Conservation (phyloP, 306 rosid species). For the Begonia peltatifolia region DNA sequence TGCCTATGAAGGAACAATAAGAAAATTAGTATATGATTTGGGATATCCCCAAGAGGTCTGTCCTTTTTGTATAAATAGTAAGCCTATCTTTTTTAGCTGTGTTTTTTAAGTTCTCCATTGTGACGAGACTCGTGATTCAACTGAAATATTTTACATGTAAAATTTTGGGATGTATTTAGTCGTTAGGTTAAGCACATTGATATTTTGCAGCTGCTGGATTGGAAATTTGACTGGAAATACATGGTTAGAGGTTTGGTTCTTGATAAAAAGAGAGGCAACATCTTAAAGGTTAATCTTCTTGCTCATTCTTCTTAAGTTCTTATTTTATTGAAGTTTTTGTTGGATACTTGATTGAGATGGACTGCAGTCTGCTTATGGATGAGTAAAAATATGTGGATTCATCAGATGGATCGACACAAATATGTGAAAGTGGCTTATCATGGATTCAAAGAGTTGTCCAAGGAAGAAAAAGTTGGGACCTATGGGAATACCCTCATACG, state of each 20-base stretch:
- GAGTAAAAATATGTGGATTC: slow-evolving; percentile 10
- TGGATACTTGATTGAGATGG: slow-evolving; percentile 4
- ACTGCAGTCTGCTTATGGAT: background rate
- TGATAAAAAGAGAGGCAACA: slow-evolving; percentile 93
- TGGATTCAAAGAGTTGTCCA: slow-evolving; percentile 81
- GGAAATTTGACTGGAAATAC: slow-evolving; percentile 88
- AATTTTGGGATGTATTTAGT: slow-evolving; percentile 1
- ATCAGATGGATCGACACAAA: slow-evolving; percentile 98
- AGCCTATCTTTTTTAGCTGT: no score
- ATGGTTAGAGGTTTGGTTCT: slow-evolving; percentile 99
- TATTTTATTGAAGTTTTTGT: background rate
- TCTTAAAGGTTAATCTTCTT: slow-evolving; percentile 65
- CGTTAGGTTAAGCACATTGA: slow-evolving; percentile 13
- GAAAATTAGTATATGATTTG: slow-evolving; percentile 71
- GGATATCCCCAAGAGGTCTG: slow-evolving; percentile 83
- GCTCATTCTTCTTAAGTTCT: background rate
- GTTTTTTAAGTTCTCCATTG: no score
- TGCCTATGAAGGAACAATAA: slow-evolving; percentile 86
- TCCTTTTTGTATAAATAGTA: slow-evolving; percentile 3
- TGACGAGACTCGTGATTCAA: no score
- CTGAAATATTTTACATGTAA: background rate
- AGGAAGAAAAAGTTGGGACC: slow-evolving; percentile 83
- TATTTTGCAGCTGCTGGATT: slow-evolving; percentile 55
- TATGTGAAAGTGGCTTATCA: slow-evolving; percentile 98
- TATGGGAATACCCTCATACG: slow-evolving; percentile 80